Evolutionary conservation across 2,329 filamentous ascomycete genomes (phyloP).

Genomic region (Claviceps quebecensis): DNA sequence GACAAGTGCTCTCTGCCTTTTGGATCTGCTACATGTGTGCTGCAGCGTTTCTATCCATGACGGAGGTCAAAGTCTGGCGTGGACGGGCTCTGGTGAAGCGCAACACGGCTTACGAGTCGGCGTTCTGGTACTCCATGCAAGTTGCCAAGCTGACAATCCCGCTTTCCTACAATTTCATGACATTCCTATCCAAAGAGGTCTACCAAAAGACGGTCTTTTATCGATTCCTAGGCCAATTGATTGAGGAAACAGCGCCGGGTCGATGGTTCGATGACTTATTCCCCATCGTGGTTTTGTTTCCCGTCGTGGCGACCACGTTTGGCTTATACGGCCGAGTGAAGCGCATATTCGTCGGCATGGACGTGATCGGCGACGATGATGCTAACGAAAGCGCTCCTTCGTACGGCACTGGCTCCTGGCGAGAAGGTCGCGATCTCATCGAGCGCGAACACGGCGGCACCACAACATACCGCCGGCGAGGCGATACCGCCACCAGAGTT

Average conservation of each 20-base stretch:
- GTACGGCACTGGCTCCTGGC: slow-evolving; percentile 73
- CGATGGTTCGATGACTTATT: slow-evolving; percentile 79
- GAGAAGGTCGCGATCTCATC: slow-evolving; percentile 81
- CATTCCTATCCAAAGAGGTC: slow-evolving; percentile 61
- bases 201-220: slow-evolving; percentile 76
- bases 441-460: slow-evolving; percentile 66
- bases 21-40: slow-evolving; percentile 97
- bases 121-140: slow-evolving; percentile 91
- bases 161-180: slow-evolving; percentile 91
- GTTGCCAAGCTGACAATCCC: slow-evolving; percentile 88
- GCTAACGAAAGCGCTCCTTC: slow-evolving; percentile 38
- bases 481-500: slow-evolving; percentile 25
- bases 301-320: slow-evolving; percentile 74
- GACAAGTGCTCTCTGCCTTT: slow-evolving; percentile 67
- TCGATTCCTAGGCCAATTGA: slow-evolving; percentile 66
- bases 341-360: slow-evolving; percentile 62
- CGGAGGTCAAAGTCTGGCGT: slow-evolving; percentile 94
- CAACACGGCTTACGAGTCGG: slow-evolving; percentile 84
- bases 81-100: slow-evolving; percentile 79
- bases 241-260: slow-evolving; percentile 72
- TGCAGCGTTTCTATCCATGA: slow-evolving; percentile 74
- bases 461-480: slow-evolving; percentile 36
- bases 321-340: slow-evolving; percentile 76
- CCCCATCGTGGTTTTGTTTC: slow-evolving; percentile 74
- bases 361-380: slow-evolving; percentile 61